Conservation (phyloP, 768 basidiomycete genomes). For the Dacryopinax primogenitus region DNA sequence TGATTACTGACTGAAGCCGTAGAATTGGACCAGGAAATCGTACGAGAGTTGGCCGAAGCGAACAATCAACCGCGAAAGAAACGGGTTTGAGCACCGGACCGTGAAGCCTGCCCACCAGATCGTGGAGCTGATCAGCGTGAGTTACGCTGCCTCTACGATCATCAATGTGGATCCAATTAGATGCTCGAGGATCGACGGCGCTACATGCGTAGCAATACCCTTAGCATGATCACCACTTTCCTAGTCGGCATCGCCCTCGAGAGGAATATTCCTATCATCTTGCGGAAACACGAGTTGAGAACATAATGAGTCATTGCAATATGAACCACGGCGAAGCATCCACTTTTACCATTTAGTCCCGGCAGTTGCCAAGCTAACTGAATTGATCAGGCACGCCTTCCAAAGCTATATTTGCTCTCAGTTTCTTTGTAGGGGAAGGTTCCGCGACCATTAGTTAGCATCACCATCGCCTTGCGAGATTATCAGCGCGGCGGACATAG, state of each 20-base stretch:
- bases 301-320: background rate
- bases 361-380: background rate
- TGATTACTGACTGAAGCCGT: too few relatives aligned
- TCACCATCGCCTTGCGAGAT: background rate
- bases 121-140: background rate
- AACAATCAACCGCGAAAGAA: background rate
- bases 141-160: background rate
- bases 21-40: too few relatives aligned
- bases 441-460: background rate
- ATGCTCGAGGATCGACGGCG: background rate
- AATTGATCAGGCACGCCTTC: background rate
- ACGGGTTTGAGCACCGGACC: too few relatives aligned
- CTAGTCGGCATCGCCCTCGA: too few relatives aligned
- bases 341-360: background rate
- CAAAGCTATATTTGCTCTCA: too few relatives aligned
- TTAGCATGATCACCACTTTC: too few relatives aligned
- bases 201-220: background rate
- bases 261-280: too few relatives aligned
- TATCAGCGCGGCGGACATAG: background rate
- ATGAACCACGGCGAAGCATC: background rate
- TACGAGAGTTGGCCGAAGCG: background rate
- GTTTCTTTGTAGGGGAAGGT: too few relatives aligned
- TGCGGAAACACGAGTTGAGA: too few relatives aligned
- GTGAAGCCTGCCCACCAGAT: too few relatives aligned
- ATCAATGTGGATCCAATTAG: background rate